A percentile compares a stretch with the other conserved stretches of the same genome.
These are phyloP conservation scores for Mortierella sp. DNA, from an alignment of 371 early-diverging fungal genomes.

Conservation along the genomic window DNA sequence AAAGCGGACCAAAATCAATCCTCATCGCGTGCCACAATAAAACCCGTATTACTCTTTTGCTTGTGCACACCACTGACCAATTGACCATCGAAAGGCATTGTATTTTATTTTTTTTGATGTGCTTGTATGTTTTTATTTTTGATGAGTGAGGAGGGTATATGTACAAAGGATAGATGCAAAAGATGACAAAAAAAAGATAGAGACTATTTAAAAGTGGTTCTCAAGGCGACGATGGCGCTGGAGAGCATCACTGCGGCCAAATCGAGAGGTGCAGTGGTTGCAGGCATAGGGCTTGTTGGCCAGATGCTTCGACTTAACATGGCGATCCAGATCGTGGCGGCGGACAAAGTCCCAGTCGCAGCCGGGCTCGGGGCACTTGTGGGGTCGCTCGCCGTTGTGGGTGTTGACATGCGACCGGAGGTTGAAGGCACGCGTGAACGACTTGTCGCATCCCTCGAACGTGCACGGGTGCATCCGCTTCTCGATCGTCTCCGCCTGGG, in stretches of 20 bases:
- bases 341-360: slow-evolving; percentile 78
- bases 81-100: background rate
- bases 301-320: slow-evolving; percentile 61
- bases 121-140: background rate
- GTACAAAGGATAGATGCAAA: slow-evolving; percentile 11
- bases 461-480: slow-evolving; percentile 60
- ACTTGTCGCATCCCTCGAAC: slow-evolving; percentile 72
- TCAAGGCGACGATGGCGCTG: slow-evolving; percentile 54
- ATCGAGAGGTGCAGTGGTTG: slow-evolving; percentile 46
- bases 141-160: slow-evolving; percentile 4
- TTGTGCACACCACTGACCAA: no score
- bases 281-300: slow-evolving; percentile 57
- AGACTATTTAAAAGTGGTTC: slow-evolving; percentile 34
- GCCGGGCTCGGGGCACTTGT: slow-evolving; percentile 68
- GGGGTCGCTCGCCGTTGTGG: slow-evolving; percentile 82
- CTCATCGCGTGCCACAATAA: no score
- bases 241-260: slow-evolving; percentile 51
- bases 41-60: no score
- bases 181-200: background rate
- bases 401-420: slow-evolving; percentile 84
- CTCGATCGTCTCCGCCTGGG: slow-evolving; percentile 40
- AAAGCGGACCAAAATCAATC: no score
- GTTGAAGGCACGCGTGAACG: slow-evolving; percentile 86
- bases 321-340: slow-evolving; percentile 87
- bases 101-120: background rate